Evolutionary conservation across 2,329 filamentous ascomycete genomes (phyloP), one percentile per base, ranked within the genome.

Genomic region (Magnaporthiopsis rhizophila): DNA sequence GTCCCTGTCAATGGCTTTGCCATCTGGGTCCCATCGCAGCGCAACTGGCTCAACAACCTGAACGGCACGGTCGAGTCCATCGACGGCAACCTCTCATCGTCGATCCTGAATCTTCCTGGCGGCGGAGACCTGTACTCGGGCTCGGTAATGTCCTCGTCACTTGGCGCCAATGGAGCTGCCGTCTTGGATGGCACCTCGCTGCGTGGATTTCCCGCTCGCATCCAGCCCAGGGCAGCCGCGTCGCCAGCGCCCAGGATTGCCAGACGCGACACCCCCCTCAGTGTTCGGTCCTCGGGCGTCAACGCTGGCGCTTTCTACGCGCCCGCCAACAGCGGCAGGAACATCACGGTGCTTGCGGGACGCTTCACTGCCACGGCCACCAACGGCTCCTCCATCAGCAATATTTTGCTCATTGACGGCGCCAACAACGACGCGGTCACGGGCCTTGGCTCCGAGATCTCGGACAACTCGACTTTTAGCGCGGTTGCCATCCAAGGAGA

Each of bases 41-140:
- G 82, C 65, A 95, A 95, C 73, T 99, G 95, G 95, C 81, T 99
- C 21, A 86, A 92, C 72, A 95, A 96, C 69, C 78, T 97, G 24
- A 75, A 86, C 50, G 79, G 85, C 8, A 77, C 84, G 9, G 82
- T 87, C 38, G 86, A 90, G 64, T 81, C 84, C 8, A 84, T 96
- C 69, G 82, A 83, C 65, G 96, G 95, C 53, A 79, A 87, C 64
- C 81, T 99, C 59, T 89, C 88, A 24, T 84, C 91, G 1, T 81
- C 82, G 8, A 81, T 88, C 56, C 82, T 90, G n/a, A 81, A 88
- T 63, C 79, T 92, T 26, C 81, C 87, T 1, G 82, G 81, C 61
- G 81, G 81, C 61, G 83, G 82, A 26, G 84, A 87, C 21, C 80
- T 98, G 38, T 92, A 92, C 72, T 91, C 91, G 56, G 96, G 96